Percentiles rank a stretch among this genome's conserved stretches.
Conservation (phyloP, 495 filamentous ascomycete genomes). For the Jackrogersella multiformis region DNA sequence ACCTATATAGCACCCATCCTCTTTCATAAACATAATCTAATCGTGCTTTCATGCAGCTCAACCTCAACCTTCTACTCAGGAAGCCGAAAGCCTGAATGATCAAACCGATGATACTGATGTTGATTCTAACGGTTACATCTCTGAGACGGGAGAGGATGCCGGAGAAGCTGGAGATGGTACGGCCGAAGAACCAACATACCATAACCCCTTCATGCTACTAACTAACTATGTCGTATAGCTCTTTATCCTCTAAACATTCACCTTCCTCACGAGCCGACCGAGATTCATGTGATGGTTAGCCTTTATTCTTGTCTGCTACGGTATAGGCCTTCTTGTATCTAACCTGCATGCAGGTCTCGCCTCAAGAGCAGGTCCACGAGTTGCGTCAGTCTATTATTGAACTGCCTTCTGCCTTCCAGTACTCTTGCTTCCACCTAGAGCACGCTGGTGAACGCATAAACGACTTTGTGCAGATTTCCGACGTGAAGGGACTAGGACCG, state of each 20-base stretch:
- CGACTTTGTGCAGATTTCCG: slow-evolving; percentile 92
- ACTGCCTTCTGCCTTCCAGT: slow-evolving; percentile 90
- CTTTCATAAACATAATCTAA: slow-evolving; percentile 14
- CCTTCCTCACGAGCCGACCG: slow-evolving; percentile 80
- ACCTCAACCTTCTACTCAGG: slow-evolving; percentile 34
- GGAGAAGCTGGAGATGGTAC: slow-evolving; percentile 42
- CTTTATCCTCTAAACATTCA: slow-evolving; percentile 84
- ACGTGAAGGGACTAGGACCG: slow-evolving; percentile 79
- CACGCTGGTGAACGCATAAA: slow-evolving; percentile 86
- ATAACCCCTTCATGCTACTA: no score
- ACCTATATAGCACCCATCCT: background rate
- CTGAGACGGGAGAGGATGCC: slow-evolving; percentile 42
- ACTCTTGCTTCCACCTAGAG: slow-evolving; percentile 98
- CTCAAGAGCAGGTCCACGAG: slow-evolving; percentile 96
- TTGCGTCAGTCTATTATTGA: slow-evolving; percentile 97
- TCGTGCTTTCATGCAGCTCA: slow-evolving; percentile 34
- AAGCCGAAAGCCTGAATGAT: slow-evolving; percentile 35
- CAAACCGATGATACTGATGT: slow-evolving; percentile 37
- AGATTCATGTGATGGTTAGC: slow-evolving; percentile 85
- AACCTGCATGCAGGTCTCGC: slow-evolving; percentile 73
- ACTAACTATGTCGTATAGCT: slow-evolving; percentile 37
- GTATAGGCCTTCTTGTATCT: slow-evolving; percentile 36
- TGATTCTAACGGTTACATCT: slow-evolving; percentile 39
- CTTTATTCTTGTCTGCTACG: slow-evolving; percentile 25
- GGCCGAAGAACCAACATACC: slow-evolving; percentile 1